Evolutionary conservation across 1,284 basidiomycete genomes (phyloP).

Genomic region (Phlebopus sp.): DNA sequence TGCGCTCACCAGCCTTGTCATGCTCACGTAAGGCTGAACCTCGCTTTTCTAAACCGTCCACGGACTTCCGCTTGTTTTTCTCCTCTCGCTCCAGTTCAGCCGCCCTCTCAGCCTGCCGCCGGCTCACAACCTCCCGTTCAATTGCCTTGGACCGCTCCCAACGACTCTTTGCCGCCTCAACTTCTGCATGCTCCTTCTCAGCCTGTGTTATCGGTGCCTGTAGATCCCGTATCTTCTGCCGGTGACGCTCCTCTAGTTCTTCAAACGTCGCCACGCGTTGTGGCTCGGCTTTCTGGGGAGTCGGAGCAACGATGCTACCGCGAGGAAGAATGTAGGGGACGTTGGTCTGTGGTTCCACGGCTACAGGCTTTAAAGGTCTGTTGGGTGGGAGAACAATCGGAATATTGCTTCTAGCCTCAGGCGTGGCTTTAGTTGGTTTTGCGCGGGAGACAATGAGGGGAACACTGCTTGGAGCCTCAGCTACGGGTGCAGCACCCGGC

Average conservation of each 20-base stretch:
- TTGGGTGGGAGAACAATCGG: conserved; percentile 31
- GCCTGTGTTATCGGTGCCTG: conserved; percentile 73
- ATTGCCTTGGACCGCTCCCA: conserved; percentile 72
- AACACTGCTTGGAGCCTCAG: conserved; percentile 31
- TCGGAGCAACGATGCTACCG: conserved; percentile 41
- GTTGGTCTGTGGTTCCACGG: conserved; percentile 23
- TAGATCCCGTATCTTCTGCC: conserved; percentile 72
- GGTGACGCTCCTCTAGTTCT: conserved; percentile 77
- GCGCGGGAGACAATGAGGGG: conserved; percentile 65
- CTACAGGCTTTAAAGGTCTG: conserved; percentile 15
- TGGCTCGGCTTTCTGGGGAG: conserved; percentile 44
- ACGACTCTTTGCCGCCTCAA: conserved; percentile 64
- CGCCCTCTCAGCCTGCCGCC: conserved; percentile 68
- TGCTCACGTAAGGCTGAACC: conserved; percentile 26
- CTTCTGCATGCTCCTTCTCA: conserved; percentile 65
- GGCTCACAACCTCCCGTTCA: conserved; percentile 67
- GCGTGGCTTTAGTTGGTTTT: conserved; percentile 33
- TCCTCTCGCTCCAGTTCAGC: conserved; percentile 48
- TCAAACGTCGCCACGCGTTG: conserved; percentile 70
- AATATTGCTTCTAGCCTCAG: conserved; percentile 27
- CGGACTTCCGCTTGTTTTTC: conserved; percentile 43
- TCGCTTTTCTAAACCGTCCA: conserved; percentile 36
- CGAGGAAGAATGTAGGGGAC: conserved; percentile 31
- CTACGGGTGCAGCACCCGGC: conserved; percentile 39
- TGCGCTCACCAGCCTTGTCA: conserved; percentile 36